Evolutionary conservation across 2,329 filamentous ascomycete species (phyloP).

Genomic region (Teratosphaeria gauchensis): DNA sequence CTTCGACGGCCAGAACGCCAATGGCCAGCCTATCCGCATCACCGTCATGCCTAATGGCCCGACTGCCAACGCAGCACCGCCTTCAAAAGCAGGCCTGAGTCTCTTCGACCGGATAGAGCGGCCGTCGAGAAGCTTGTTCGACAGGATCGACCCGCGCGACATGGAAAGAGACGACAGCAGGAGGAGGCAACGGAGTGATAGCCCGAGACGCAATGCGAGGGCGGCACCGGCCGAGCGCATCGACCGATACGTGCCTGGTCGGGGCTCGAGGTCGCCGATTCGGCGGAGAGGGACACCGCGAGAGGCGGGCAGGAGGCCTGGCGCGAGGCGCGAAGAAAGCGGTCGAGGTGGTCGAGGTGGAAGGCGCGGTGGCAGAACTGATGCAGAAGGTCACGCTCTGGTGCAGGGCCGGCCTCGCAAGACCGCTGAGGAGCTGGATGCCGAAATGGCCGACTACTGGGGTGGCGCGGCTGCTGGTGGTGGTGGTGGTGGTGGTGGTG

Average conservation of each 20-base stretch:
- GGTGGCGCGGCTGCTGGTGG: constrained; percentile 33
- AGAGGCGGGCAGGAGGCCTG: constrained; percentile 39
- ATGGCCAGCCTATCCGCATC: constrained; percentile 68
- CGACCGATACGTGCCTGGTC: constrained; percentile 67
- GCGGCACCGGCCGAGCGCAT: constrained; percentile 54
- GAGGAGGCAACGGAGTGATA: constrained; percentile 30
- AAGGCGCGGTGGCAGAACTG: constrained; percentile 22
- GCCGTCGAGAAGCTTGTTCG: constrained; percentile 51
- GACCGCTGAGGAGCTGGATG: constrained; percentile 84
- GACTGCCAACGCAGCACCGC: constrained; percentile 20
- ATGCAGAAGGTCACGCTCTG: constrained; percentile 37
- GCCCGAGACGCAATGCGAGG: constrained; percentile 41
- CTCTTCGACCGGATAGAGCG: constrained; percentile 42
- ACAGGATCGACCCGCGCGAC: constrained; percentile 44
- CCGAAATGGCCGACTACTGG: constrained; percentile 96
- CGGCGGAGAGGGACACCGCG: constrained; percentile 39
- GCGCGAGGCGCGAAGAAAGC: constrained; percentile 33
- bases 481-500: constrained; percentile 13
- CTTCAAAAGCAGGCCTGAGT: constrained; percentile 11
- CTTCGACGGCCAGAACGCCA: constrained; percentile 84
- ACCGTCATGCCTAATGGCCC: constrained; percentile 50
- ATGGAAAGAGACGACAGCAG: constrained; percentile 17
- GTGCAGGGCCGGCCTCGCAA: constrained; percentile 55
- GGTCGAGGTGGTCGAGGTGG: constrained; percentile 36
- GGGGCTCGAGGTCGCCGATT: constrained; percentile 45